phyloP scores from a whole-genome alignment of 768 basidiomycete species.

The Dictyophora rubrovolvata region DNA sequence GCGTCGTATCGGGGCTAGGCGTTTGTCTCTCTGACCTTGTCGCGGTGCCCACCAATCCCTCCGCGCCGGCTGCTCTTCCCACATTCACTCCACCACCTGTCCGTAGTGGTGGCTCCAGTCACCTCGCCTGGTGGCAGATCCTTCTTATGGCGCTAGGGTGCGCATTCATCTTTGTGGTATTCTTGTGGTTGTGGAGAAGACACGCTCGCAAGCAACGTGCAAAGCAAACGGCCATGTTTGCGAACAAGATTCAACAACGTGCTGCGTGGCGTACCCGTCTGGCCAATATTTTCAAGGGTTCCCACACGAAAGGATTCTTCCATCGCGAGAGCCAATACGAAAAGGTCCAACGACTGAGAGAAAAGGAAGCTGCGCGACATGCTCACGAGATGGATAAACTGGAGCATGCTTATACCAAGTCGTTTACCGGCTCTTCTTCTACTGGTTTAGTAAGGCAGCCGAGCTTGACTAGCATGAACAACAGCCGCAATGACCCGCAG shows the following conservation, averaged over 20 bases:
- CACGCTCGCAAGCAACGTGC: conserved; percentile 59
- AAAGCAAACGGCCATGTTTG: conserved; percentile 54
- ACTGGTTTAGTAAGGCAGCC: conserved; percentile 26
- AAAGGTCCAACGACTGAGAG: conserved; percentile 39
- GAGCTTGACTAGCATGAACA: conserved; percentile 16
- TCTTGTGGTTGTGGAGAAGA: conserved; percentile 62
- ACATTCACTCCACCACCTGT: conserved; percentile 44
- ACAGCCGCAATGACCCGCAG: conserved; percentile 9
- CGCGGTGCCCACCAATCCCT: conserved; percentile 34
- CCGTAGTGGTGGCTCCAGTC: conserved; percentile 14
- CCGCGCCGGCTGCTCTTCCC: conserved; percentile 34
- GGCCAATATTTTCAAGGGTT: conserved; percentile 51
- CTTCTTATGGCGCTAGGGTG: conserved; percentile 75
- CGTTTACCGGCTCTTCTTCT: conserved; percentile 31
- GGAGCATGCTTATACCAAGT: conserved; percentile 36
- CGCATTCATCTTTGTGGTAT: conserved; percentile 61
- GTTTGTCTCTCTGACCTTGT: conserved; percentile 74
- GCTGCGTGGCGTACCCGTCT: conserved; percentile 48
- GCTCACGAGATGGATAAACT: conserved; percentile 30
- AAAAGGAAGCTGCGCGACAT: conserved; percentile 41
- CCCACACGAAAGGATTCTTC: conserved; percentile 16
- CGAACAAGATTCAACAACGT: conserved; percentile 41
- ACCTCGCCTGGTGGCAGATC: conserved; percentile 74
- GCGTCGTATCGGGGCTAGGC: conserved; percentile 60
- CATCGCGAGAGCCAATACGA: conserved; percentile 31